phyloP scores from a whole-genome alignment of 139 green algal species.

The Bryopsis sp. region DNA sequence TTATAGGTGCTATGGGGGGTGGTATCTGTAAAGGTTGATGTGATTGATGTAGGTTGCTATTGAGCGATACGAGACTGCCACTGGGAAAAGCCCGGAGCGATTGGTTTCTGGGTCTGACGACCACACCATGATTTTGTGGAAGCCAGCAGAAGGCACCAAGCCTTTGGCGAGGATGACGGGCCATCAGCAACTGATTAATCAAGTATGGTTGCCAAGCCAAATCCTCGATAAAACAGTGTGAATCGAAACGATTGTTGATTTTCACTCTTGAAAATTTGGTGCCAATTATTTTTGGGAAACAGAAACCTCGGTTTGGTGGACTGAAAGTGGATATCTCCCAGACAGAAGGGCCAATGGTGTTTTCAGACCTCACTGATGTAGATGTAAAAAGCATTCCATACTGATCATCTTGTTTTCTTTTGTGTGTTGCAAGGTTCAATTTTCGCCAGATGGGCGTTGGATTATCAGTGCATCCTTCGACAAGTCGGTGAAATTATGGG shows the following conservation, averaged over 20 bases:
- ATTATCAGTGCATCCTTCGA: conserved; percentile 91
- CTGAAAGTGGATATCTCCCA: too few species aligned
- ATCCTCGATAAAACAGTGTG: too few species aligned
- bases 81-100: conserved; percentile 56
- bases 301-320: too few species aligned
- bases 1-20: conserved; percentile 4
- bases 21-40: conserved; percentile 8
- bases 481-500: conserved; percentile 96
- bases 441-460: conserved; percentile 90
- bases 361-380: too few species aligned
- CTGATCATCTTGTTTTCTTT: not conserved
- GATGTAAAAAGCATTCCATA: not conserved
- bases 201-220: conserved; percentile 41
- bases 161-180: conserved; percentile 83
- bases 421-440: conserved; percentile 61
- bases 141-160: conserved; percentile 52
- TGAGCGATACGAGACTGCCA: conserved; percentile 54
- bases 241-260: not conserved
- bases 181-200: conserved; percentile 94
- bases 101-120: conserved; percentile 92
- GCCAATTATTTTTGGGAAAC: not conserved
- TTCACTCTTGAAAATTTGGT: not conserved
- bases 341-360: too few species aligned
- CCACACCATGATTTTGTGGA: conserved; percentile 96
- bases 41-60: conserved; percentile 30